Evolutionary conservation across 2,329 filamentous ascomycete genomes (phyloP).

Genomic region (Diaporthe amygdali): DNA sequence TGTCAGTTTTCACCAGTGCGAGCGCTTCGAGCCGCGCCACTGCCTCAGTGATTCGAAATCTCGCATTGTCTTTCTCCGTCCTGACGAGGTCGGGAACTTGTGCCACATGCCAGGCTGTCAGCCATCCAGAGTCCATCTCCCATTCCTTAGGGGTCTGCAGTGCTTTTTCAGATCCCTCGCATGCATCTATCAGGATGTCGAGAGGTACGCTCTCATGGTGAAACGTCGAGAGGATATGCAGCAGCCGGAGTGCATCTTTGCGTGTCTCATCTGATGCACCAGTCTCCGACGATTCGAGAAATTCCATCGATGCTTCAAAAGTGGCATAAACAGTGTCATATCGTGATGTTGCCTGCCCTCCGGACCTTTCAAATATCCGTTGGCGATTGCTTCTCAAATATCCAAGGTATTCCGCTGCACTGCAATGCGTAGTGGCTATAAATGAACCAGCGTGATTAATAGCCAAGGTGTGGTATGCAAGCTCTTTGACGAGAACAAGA

Average conservation of each 20-base stretch:
- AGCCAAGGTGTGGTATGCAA: neutral
- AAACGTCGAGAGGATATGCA: neutral
- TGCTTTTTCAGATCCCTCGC: neutral
- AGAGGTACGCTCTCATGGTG: neutral
- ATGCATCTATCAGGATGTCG: neutral
- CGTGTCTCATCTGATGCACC: neutral
- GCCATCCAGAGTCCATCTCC: rapidly evolving
- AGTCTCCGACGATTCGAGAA: neutral
- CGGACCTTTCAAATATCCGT: neutral
- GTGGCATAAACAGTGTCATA: neutral
- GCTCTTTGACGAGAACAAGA: neutral
- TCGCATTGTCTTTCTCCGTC: neutral
- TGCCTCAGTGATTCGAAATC: neutral
- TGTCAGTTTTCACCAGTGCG: neutral
- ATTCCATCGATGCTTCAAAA: neutral
- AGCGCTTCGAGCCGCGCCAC: neutral
- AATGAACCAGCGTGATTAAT: neutral
- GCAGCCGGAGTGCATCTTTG: neutral
- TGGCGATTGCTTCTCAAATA: neutral
- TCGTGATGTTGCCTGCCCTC: neutral
- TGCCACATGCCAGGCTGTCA: neutral
- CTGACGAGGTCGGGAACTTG: neutral
- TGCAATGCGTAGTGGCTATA: neutral
- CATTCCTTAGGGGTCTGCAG: neutral
- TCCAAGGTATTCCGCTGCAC: neutral